These are phyloP conservation scores for Apiotrichum mycotoxinovorans DNA, from an alignment of 1,284 basidiomycete species.

Conservation along the genomic window DNA sequence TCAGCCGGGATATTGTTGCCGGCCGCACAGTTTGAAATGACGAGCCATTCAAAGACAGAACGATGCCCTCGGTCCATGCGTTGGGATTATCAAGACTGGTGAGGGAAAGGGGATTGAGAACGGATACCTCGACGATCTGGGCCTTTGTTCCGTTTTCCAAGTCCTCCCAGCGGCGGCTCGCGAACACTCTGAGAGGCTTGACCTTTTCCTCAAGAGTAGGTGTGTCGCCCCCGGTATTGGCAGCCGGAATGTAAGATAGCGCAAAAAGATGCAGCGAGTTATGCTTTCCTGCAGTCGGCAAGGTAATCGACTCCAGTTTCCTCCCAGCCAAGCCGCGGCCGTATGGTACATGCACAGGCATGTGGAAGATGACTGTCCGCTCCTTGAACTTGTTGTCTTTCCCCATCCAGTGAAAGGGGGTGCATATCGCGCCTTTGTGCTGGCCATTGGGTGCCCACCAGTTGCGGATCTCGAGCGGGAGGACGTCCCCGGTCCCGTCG, in stretches of 20 bases:
- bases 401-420: conserved; percentile 10
- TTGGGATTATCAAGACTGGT: neutral
- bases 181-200: no score
- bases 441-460: no score
- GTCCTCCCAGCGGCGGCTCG: conserved; percentile 15
- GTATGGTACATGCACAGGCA: conserved; percentile 3
- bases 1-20: conserved; percentile 8
- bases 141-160: neutral
- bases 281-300: conserved; percentile 4
- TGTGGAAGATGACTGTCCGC: conserved; percentile 18
- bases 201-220: no score
- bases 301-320: neutral
- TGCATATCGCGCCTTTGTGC: conserved; percentile 16
- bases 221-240: no score
- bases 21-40: conserved; percentile 4
- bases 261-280: conserved; percentile 22
- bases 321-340: neutral
- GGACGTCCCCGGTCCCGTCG: no score
- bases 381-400: conserved; percentile 6
- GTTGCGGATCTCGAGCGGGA: no score
- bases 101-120: conserved; percentile 10
- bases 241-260: no score
- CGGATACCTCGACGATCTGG: conserved; percentile 17
- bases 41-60: neutral
- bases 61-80: conserved; percentile 9